Percentiles rank a stretch among this genome's conserved stretches.
These are phyloP conservation scores for Diplocarpon rosae DNA, from an alignment of 2,329 filamentous ascomycete species.

Conservation along the genomic window DNA sequence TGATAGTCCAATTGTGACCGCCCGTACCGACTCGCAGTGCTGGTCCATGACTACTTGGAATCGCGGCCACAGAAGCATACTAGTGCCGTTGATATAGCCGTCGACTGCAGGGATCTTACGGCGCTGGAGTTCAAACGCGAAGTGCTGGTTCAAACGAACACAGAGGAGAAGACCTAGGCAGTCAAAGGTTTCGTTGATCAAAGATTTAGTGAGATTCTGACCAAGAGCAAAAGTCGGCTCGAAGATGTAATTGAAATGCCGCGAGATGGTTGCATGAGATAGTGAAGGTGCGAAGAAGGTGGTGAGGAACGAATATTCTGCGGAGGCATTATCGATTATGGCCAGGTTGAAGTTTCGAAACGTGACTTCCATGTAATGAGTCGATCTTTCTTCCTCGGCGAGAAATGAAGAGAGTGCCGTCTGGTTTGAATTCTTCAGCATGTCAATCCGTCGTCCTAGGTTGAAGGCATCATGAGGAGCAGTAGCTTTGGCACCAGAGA, in stretches of 20 bases:
- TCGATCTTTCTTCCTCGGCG: constrained; percentile 77
- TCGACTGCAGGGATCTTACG: constrained; percentile 84
- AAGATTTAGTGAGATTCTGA: constrained; percentile 60
- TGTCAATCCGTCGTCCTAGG: constrained; percentile 73
- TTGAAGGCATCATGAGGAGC: constrained; percentile 78
- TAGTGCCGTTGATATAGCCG: constrained; percentile 84
- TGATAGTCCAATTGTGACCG: constrained; percentile 41
- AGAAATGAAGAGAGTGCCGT: constrained; percentile 76
- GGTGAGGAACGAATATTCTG: constrained; percentile 89
- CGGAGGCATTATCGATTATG: constrained; percentile 83
- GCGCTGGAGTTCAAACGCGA: constrained; percentile 87
- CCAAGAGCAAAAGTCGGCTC: constrained; percentile 82
- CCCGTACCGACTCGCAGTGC: constrained; percentile 78
- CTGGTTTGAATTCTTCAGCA: constrained; percentile 62
- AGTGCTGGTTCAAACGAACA: constrained; percentile 84
- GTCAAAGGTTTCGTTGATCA: constrained; percentile 70
- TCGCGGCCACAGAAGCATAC: constrained; percentile 93
- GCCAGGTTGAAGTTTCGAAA: constrained; percentile 95
- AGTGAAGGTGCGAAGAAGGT: constrained; percentile 76
- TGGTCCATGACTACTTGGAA: constrained; percentile 90
- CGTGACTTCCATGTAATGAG: constrained; percentile 79
- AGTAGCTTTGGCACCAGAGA: constrained; percentile 39
- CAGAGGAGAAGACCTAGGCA: constrained; percentile 81
- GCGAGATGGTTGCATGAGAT: constrained; percentile 65
- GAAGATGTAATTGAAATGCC: constrained; percentile 80